Evolutionary conservation across 768 basidiomycete species (phyloP), one percentile per base, ranked within the genome.

Genomic region (Naganishia kalamii): DNA sequence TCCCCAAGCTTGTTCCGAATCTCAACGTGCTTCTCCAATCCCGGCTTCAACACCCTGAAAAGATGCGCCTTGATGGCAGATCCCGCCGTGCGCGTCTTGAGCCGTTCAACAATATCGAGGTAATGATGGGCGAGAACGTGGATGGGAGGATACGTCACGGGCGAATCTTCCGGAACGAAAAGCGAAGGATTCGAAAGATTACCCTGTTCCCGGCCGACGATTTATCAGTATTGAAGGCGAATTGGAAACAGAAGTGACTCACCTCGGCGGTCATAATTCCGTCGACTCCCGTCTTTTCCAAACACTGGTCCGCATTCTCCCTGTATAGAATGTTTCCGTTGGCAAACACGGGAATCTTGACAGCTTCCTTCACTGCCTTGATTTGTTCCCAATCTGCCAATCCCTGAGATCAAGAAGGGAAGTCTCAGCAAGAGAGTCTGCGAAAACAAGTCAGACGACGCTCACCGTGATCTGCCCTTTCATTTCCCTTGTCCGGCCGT

Each of bases 241-340:
- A 30, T 59, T 30, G 37, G 23, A 19, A 32, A 12, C 40, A 37
- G 21, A 2, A n/a, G 27, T 8, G 32, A 64, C 77, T 63, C 65
- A 77, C 77, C 71, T 81, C 96, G 0, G 93, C 96, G 46, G 86
- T 87, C 92, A 97, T 96, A 65, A 98, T 86, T 0, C 86, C 94
- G 72, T 96, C 92, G 6, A 86, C 88, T 15, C 92, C 90, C 0
- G 96, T 99, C 52, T 84, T 84, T 25, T 84, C 83, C 33, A 99
- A 79, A 76, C 92, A 97, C 12, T 81, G 80, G 57, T 83, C 82
- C 50, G 97, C 84, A 77, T 98, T 93, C n/a, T 85, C 82, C 47
- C 87, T 84, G 76, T 87, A 90, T 13, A 97, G 85, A 65, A 97
- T 85, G 76, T 97, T 98, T 30, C 96, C 96, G 77, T 99, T 99